phyloP scores from a whole-genome alignment of 768 basidiomycete genomes.

The Tricholoma hemisulphureum region DNA sequence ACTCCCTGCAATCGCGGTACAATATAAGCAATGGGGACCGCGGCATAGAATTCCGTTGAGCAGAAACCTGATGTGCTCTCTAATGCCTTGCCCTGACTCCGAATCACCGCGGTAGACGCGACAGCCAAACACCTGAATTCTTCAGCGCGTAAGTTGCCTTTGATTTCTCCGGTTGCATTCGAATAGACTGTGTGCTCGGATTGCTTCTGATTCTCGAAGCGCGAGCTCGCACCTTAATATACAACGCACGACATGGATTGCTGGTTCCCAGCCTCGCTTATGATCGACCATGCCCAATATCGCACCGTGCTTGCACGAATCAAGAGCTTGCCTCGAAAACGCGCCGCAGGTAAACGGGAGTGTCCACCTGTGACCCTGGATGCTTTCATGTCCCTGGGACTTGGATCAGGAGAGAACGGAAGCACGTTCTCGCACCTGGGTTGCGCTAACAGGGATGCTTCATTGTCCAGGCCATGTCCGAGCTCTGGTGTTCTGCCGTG shows the following conservation, averaged over 20 bases:
- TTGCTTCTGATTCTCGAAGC: not conserved
- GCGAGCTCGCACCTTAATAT: not conserved
- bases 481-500: slow-evolving; percentile 22
- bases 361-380: slow-evolving; percentile 9
- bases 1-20: too few species aligned
- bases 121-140: not conserved
- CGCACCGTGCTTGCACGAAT: not conserved
- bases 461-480: slow-evolving; percentile 1
- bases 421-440: slow-evolving; percentile 21
- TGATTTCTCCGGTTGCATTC: not conserved
- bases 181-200: not conserved
- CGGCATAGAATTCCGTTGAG: too few species aligned
- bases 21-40: too few species aligned
- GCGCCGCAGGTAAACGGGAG: not conserved
- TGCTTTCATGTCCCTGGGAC: slow-evolving; percentile 21
- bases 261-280: not conserved
- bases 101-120: not conserved
- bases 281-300: not conserved
- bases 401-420: slow-evolving; percentile 28
- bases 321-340: not conserved
- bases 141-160: not conserved
- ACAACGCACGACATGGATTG: not conserved
- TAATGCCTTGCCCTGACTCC: too few species aligned
- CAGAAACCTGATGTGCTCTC: too few species aligned
- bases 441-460: slow-evolving; percentile 23